Base-by-base conservation (phyloP, 768 basidiomycete genomes). In the Harrya chromipes region DNA sequence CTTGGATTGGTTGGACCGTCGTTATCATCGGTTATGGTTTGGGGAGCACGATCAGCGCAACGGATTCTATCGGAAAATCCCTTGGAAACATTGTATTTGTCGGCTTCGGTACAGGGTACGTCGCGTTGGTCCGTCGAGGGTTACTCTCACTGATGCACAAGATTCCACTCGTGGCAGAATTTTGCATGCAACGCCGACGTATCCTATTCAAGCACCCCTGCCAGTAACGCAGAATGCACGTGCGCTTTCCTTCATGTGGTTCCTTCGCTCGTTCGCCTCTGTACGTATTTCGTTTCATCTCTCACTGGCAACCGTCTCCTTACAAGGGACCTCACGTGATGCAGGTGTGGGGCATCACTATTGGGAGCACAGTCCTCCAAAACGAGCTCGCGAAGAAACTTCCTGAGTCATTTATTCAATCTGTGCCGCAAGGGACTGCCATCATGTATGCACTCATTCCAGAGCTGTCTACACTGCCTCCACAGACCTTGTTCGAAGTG, bases 291-390 rank as follows among this genome's bases (percentile, higher is more conserved):
- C 8, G 3, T 8, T 26, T n/a, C 36, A 21, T 19, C 14, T 21
- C 23, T 39, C 19, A 12, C 10, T 27, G 27, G 8, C 10, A 13
- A 4, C 10, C 11, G 12, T 40, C 14, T 40, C 6, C 14, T 31
- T 12, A 23, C 7, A 20, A 16, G 5, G 3, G 3, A 3, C 5
- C 11, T 33, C n/a, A 4, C 29, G 9, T 7, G 10, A 31, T 1
- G 4, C 61, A 81, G 72, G 67, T 69, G 4, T 78, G 78, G 74
- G 81, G 81, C 3, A 64, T 81, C 43, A 68, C 74, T 0, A 70
- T 83, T 45, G 74, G 75, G 4, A 67, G 70, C 13, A 72, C 75
- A 0, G 69, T 82, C 36, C 66, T 83, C 1, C 76, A 78, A 53
- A 83, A 80, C 59, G 50, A 74, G 46, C 72, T 84, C 8, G 59